phyloP scores from a whole-genome alignment of 495 filamentous ascomycete genomes.

The Tuber melanosporum region DNA sequence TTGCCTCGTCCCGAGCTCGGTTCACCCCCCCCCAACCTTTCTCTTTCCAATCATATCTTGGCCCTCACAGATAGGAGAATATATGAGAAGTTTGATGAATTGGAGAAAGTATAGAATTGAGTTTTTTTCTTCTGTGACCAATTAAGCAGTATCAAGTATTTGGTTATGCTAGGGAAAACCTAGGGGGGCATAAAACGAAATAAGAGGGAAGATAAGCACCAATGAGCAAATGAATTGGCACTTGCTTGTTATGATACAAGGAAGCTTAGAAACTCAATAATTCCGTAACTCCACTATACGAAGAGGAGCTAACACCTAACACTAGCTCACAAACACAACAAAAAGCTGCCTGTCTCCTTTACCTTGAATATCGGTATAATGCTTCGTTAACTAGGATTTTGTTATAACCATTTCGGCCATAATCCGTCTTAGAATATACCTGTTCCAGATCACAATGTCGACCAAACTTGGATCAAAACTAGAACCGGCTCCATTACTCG shows the following conservation, averaged over 20 bases:
- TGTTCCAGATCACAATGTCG: not conserved
- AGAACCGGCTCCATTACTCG: not conserved
- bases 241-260: not conserved
- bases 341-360: not conserved
- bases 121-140: not conserved
- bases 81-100: not conserved
- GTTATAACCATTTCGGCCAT: not conserved
- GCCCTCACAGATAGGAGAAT: too few species aligned
- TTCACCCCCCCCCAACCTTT: too few species aligned
- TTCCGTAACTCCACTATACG: not conserved
- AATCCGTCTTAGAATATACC: not conserved
- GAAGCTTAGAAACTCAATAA: not conserved
- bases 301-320: not conserved
- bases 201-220: not conserved
- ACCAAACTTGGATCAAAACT: not conserved
- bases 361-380: not conserved
- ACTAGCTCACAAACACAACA: not conserved
- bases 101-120: not conserved
- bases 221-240: not conserved
- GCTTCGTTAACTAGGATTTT: not conserved
- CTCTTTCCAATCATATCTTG: too few species aligned
- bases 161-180: not conserved
- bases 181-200: not conserved
- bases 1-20: too few species aligned
- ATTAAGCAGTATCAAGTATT: not conserved